Conservation (phyloP, 164 flowering plant genomes). For the Pachysandra terminalis region DNA sequence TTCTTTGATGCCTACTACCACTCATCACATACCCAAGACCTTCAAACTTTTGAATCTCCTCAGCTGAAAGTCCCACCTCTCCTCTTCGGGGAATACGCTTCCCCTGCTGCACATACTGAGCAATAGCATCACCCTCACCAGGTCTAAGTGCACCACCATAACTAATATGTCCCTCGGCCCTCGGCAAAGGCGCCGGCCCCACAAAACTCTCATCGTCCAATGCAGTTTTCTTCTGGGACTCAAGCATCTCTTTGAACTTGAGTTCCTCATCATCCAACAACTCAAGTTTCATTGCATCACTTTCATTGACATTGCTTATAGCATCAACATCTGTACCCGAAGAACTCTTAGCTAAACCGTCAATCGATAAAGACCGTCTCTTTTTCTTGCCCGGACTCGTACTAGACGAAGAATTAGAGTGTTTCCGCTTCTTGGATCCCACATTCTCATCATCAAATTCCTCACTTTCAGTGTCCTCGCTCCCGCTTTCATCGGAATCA, state of each 20-base stretch:
- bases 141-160: constrained; percentile 99
- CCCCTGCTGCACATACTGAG: constrained; percentile 96
- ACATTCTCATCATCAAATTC: constrained; percentile 30
- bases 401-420: constrained; percentile 16
- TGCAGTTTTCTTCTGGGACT: constrained; percentile 63
- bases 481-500: constrained; percentile 37
- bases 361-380: constrained; percentile 28
- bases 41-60: constrained; percentile 91
- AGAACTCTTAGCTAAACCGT: constrained; percentile 21
- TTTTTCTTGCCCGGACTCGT: constrained; percentile 33
- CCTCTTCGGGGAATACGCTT: constrained; percentile 99
- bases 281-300: constrained; percentile 30
- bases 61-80: constrained; percentile 97
- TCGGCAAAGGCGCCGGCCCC: constrained; percentile 90
- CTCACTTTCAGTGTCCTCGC: constrained; percentile 34
- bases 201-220: constrained; percentile 67
- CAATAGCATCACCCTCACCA: constrained; percentile 99
- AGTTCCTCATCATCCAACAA: constrained; percentile 38
- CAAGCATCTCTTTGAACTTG: constrained; percentile 72
- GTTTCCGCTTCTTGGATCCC: constrained; percentile 20
- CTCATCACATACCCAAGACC: constrained; percentile 96
- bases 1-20: constrained; percentile 99
- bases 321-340: constrained; percentile 31
- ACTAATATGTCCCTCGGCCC: constrained; percentile 96
- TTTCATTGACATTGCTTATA: constrained; percentile 15